These are phyloP conservation scores for Stylosanthes scabra DNA, from an alignment of 331 rosid species.

Conservation along the genomic window DNA sequence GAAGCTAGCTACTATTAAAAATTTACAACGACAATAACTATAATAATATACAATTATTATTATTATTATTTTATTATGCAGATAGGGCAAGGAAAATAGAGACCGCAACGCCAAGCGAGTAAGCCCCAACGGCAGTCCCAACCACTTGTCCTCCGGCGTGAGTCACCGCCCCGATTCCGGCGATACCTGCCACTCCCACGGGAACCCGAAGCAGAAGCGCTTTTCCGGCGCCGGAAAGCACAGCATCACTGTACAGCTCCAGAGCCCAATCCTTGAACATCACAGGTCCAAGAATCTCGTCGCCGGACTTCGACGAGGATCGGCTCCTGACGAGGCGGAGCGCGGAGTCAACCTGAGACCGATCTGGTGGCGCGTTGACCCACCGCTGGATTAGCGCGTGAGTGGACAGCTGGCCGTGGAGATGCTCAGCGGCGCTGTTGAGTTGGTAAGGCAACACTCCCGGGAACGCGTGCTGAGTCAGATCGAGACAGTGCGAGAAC, in stretches of 20 bases:
- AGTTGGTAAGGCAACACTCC: slow-evolving; percentile 84
- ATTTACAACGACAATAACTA: too few species aligned
- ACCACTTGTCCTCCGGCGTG: slow-evolving; percentile 52
- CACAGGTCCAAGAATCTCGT: slow-evolving; percentile 36
- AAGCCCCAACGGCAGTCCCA: slow-evolving; percentile 69
- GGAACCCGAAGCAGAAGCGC: slow-evolving; percentile 62
- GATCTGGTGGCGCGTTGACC: slow-evolving; percentile 67
- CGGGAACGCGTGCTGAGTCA: slow-evolving; percentile 65
- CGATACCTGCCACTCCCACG: slow-evolving; percentile 77
- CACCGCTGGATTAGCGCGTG: slow-evolving; percentile 64
- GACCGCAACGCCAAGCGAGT: slow-evolving; percentile 70
- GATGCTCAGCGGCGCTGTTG: slow-evolving; percentile 66
- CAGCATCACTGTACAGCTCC: slow-evolving; percentile 61
- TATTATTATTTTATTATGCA: slow-evolving; percentile 34
- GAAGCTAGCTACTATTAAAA: not conserved
- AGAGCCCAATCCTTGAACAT: slow-evolving; percentile 74
- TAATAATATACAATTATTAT: too few species aligned
- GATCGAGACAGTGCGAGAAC: slow-evolving; percentile 66
- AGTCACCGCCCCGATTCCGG: slow-evolving; percentile 65
- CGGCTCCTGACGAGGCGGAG: slow-evolving; percentile 45
- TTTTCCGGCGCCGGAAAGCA: slow-evolving; percentile 53
- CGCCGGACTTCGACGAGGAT: not conserved
- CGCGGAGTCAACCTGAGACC: slow-evolving; percentile 70
- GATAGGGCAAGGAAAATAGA: slow-evolving; percentile 62
- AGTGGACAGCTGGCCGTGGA: slow-evolving; percentile 56